Conservation (phyloP, 2,329 filamentous ascomycete species). For the Clonostachys rosea region DNA sequence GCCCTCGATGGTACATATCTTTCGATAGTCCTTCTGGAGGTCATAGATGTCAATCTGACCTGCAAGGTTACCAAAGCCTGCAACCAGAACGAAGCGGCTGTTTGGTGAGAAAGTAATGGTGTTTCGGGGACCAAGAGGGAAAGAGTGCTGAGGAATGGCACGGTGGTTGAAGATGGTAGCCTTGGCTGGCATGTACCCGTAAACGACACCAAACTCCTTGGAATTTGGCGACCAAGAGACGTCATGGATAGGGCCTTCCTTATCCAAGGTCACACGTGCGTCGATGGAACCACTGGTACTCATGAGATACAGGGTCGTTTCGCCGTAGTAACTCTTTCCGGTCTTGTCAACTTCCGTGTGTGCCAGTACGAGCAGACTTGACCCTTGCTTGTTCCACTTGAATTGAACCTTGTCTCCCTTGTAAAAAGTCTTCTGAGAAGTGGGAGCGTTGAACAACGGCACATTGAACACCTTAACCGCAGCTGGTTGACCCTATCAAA, state of each 20-base stretch:
- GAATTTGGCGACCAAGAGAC: conserved; percentile 98
- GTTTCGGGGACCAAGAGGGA: conserved; percentile 85
- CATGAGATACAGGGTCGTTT: conserved; percentile 93
- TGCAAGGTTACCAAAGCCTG: conserved; percentile 94
- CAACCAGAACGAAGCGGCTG: conserved; percentile 87
- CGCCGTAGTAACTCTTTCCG: conserved; percentile 98
- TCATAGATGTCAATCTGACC: conserved; percentile 98
- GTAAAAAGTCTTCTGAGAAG: conserved; percentile 98
- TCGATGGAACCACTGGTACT: conserved; percentile 90
- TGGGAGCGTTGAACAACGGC: conserved; percentile 74
- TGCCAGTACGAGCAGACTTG: conserved; percentile 86
- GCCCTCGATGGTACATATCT: conserved; percentile 90
- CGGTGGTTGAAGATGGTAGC: conserved; percentile 95
- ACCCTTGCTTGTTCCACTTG: conserved; percentile 94
- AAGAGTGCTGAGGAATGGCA: conserved; percentile 76
- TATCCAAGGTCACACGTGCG: conserved; percentile 86
- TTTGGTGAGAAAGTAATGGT: conserved; percentile 93
- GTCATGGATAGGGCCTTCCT: conserved; percentile 96
- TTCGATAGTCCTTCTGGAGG: conserved; percentile 86
- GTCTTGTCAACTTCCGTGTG: conserved; percentile 98
- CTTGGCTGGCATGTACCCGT: conserved; percentile 99
- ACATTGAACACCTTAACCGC: conserved; percentile 93
- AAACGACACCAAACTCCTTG: conserved; percentile 95
- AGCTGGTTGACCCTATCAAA: conserved; percentile 78
- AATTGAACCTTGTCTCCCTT: conserved; percentile 98